These are phyloP conservation scores for Xerocomus amazonicus DNA, from an alignment of 1,284 basidiomycete species.

Conservation along the genomic window DNA sequence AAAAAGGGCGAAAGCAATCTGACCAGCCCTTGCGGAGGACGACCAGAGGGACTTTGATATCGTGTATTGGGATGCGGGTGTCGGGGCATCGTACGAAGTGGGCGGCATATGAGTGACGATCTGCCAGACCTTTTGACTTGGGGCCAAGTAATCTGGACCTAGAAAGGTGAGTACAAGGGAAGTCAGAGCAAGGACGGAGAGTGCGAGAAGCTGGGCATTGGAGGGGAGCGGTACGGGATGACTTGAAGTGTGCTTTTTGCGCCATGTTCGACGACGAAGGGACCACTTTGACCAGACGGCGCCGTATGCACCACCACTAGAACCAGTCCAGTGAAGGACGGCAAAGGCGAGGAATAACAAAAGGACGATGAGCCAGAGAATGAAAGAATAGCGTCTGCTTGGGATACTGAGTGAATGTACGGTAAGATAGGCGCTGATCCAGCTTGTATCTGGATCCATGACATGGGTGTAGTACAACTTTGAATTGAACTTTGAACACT, in stretches of 20 bases:
- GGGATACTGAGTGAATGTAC: slow-evolving; percentile 50
- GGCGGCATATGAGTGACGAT: slow-evolving; percentile 14
- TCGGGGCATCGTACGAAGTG: slow-evolving; percentile 26
- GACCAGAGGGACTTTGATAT: slow-evolving; percentile 80
- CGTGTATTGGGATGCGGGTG: slow-evolving; percentile 49
- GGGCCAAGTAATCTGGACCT: slow-evolving; percentile 75
- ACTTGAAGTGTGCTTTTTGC: slow-evolving; percentile 34
- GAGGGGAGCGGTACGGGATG: slow-evolving; percentile 55
- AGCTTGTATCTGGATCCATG: slow-evolving; percentile 44
- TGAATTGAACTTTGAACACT: too few relatives aligned
- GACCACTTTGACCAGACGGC: slow-evolving; percentile 56
- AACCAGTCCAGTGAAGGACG: slow-evolving; percentile 40
- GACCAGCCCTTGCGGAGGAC: slow-evolving; percentile 66
- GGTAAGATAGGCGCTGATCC: slow-evolving; percentile 54
- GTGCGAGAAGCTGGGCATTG: slow-evolving; percentile 55
- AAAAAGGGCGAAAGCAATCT: slow-evolving; percentile 76
- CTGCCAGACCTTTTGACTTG: slow-evolving; percentile 48
- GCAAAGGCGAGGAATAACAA: slow-evolving; percentile 40
- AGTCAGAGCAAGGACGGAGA: slow-evolving; percentile 41
- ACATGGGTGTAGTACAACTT: background rate
- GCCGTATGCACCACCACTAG: slow-evolving; percentile 41
- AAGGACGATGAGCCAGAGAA: slow-evolving; percentile 50
- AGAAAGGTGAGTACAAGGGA: slow-evolving; percentile 50
- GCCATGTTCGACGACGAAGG: slow-evolving; percentile 48
- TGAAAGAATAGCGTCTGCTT: slow-evolving; percentile 53